phyloP scores from a whole-genome alignment of 148 eudicot genomes.

The Drosera capensis region DNA sequence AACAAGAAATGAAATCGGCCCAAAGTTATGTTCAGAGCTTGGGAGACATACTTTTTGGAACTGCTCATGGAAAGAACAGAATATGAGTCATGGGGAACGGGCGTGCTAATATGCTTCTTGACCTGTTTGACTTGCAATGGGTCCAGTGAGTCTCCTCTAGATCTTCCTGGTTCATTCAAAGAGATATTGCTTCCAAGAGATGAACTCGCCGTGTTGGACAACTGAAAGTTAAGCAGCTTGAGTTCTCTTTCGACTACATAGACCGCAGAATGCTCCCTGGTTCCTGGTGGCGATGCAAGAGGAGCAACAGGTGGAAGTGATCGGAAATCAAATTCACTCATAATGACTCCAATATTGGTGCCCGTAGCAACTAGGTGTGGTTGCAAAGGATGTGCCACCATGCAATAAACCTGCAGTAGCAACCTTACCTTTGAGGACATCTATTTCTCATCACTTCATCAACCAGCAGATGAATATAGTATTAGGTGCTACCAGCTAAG shows the following conservation, averaged over 20 bases:
- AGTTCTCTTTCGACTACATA: constrained; percentile 81
- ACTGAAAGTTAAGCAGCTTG: constrained; percentile 67
- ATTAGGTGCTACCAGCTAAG: neutral
- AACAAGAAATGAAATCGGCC: too few species aligned
- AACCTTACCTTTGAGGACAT: neutral
- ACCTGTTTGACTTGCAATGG: constrained; percentile 80
- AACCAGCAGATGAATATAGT: too few species aligned
- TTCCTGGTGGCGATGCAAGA: constrained; percentile 69
- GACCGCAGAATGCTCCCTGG: constrained; percentile 84
- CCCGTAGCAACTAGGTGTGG: constrained; percentile 99
- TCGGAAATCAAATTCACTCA: constrained; percentile 86
- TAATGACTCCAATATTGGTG: constrained; percentile 73
- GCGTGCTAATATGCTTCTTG: constrained; percentile 78
- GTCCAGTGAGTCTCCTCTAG: constrained; percentile 64
- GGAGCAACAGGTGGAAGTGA: constrained; percentile 92
- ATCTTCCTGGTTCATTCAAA: constrained; percentile 45
- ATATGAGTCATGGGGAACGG: constrained; percentile 92
- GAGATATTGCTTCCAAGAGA: constrained; percentile 81
- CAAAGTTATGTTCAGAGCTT: neutral
- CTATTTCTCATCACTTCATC: too few species aligned
- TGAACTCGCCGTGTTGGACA: constrained; percentile 69
- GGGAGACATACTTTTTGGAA: constrained; percentile 78
- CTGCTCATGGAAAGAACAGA: constrained; percentile 89
- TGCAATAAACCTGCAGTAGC: constrained; percentile 69
- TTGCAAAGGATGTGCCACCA: constrained; percentile 96